Evolutionary conservation across 1,139 yeast species (phyloP), one percentile per base, ranked within the genome.

Genomic region (Meyerozyma athensensis): DNA sequence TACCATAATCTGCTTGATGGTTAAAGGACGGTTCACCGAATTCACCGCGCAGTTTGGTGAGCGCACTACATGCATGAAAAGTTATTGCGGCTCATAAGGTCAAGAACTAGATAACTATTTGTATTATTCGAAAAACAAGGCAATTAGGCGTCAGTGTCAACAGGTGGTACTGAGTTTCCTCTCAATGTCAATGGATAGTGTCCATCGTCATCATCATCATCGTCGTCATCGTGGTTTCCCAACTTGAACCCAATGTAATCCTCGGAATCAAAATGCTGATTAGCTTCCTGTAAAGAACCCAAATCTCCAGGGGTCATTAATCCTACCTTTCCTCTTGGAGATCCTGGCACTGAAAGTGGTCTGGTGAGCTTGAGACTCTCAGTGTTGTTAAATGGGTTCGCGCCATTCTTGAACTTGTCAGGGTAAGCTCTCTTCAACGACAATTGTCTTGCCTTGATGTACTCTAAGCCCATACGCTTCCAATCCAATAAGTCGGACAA

Each of bases 401-500:
- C 73, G 2, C 77, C 72, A 46, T 74, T 74, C 51, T 73, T 70
- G 64, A 86, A 90, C 53, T 84, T 76, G 49, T 84, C 87, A 26
- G 97, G 97, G 58, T 92, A 92, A 2, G 97, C 97, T 53, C 97
- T 76, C 60, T 90, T 85, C 56, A 92, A 73, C 1, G 96, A 86
- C 53, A 92, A 74, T 57, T 86, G 92, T 54, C 98, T 80, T 16
- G 97, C 97, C 68, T 92, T 92, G 56, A 86, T 80, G 61, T 92
- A 92, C 63, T 92, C 98, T 40, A 90, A 72, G 1, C 97, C 97
- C 97, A 92, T 90, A 54, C 97, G 77, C 65, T 86, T 86, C 98
- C 98, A 92, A 65, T 92, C 98, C 45, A 92, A 74, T 51, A 92
- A 68, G 57, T 92, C 98, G 39, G 94, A 81, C 45, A 92, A 75